These are phyloP conservation scores for Canavalia ensiformis DNA, from an alignment of 306 rosid species.

Conservation along the genomic window DNA sequence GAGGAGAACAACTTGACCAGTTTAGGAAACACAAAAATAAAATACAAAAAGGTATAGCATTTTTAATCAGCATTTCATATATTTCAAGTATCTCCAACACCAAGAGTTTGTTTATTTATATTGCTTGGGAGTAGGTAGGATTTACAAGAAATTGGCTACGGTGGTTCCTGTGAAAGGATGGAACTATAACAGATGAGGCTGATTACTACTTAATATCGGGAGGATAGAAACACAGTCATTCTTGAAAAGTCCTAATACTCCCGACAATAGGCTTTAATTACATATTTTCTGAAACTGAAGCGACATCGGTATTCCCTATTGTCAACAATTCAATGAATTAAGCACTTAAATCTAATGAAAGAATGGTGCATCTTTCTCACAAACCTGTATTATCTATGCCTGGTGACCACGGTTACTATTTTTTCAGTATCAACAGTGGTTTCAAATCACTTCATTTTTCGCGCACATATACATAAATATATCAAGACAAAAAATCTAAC, in stretches of 20 bases:
- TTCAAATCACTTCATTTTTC: slow-evolving; percentile 38
- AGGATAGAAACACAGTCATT: background rate
- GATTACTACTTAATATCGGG: slow-evolving; percentile 3
- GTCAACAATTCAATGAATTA: slow-evolving; percentile 6
- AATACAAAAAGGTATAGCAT: background rate
- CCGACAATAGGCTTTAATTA: background rate
- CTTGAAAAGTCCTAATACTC: slow-evolving; percentile 29
- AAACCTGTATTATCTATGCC: slow-evolving; percentile 28
- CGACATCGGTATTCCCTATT: slow-evolving; percentile 17
- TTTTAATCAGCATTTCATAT: slow-evolving; percentile 32
- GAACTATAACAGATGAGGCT: slow-evolving; percentile 14
- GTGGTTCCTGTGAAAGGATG: background rate
- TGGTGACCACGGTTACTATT: slow-evolving; percentile 13
- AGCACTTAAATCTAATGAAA: slow-evolving; percentile 12
- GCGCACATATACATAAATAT: background rate
- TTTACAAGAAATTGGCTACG: slow-evolving; percentile 2
- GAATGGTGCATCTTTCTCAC: slow-evolving; percentile 25
- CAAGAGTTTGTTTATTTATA: slow-evolving; percentile 19
- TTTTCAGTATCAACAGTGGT: background rate
- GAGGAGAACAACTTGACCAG: slow-evolving; percentile 29
- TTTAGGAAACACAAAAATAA: slow-evolving; percentile 19
- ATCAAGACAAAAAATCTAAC: background rate
- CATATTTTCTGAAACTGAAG: slow-evolving; percentile 18
- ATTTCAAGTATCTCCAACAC: slow-evolving; percentile 31
- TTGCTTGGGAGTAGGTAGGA: slow-evolving; percentile 1